These are phyloP conservation scores for Typha latifolia DNA, from an alignment of 176 grass and related monocot species.

Conservation along the genomic window DNA sequence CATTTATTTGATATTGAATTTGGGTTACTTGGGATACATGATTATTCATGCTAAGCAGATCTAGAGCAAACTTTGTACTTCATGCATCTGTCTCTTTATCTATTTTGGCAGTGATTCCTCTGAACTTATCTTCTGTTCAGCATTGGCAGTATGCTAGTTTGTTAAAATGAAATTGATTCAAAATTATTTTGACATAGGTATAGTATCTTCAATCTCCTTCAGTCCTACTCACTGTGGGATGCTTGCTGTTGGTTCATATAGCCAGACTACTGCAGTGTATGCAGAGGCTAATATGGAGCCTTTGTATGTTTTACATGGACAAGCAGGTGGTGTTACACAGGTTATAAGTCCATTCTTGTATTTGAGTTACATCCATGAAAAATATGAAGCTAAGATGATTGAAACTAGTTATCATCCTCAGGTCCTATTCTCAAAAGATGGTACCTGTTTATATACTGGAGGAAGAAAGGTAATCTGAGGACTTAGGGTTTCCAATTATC, in stretches of 20 bases:
- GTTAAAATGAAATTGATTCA: not conserved
- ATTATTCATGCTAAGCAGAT: too few species aligned
- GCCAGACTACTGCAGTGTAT: constrained; percentile 75
- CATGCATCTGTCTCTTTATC: too few species aligned
- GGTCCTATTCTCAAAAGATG: constrained; percentile 96
- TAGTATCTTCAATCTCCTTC: constrained; percentile 82
- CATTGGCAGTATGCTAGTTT: not conserved
- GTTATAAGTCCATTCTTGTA: constrained; percentile 22
- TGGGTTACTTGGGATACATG: too few species aligned
- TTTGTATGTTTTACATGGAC: constrained; percentile 83
- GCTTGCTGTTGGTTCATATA: constrained; percentile 96
- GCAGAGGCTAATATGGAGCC: constrained; percentile 77
- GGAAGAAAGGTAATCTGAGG: constrained; percentile 63
- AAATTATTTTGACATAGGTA: constrained; percentile 35
- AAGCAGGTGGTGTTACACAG: constrained; percentile 86
- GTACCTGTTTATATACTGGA: constrained; percentile 86
- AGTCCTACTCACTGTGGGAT: constrained; percentile 62
- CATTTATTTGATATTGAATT: too few species aligned
- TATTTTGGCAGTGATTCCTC: too few species aligned
- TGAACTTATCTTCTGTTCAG: too few species aligned
- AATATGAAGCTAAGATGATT: constrained; percentile 5
- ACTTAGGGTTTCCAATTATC: not conserved
- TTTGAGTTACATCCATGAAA: not conserved
- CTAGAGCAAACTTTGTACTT: too few species aligned
- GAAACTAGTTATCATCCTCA: constrained; percentile 29